These are phyloP conservation scores for Pelargonium myrrhifolium DNA, from an alignment of 441 rosid species.

Conservation along the genomic window DNA sequence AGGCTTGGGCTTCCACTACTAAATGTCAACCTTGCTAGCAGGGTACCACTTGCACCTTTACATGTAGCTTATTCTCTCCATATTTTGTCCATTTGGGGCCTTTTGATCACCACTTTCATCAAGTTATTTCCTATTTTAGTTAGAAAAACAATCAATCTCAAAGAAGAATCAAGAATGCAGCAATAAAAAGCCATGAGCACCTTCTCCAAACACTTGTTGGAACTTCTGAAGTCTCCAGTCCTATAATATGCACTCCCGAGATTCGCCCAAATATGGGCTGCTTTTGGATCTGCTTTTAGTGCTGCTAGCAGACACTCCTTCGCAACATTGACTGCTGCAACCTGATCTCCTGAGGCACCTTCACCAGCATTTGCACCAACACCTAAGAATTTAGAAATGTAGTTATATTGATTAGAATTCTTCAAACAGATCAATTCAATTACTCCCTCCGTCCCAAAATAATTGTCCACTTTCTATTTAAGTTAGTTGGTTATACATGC, in stretches of 20 bases:
- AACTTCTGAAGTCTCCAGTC: conserved; percentile 74
- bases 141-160: conserved; percentile 34
- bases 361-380: conserved; percentile 74
- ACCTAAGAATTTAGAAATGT: conserved; percentile 40
- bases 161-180: conserved; percentile 39
- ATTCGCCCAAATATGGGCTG: conserved; percentile 80
- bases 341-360: conserved; percentile 46
- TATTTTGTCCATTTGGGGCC: too few relatives aligned
- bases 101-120: too few relatives aligned
- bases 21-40: too few relatives aligned
- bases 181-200: conserved; percentile 58
- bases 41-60: too few relatives aligned
- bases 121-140: too few relatives aligned
- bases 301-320: conserved; percentile 79
- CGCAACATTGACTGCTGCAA: conserved; percentile 57
- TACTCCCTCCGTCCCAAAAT: neutral
- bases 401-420: conserved; percentile 3
- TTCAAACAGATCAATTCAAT: conserved; percentile 5
- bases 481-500: too few relatives aligned
- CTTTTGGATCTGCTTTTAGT: conserved; percentile 69
- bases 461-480: too few relatives aligned
- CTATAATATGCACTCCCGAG: conserved; percentile 71
- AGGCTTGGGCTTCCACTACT: too few relatives aligned
- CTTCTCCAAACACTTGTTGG: conserved; percentile 98
- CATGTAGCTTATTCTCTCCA: too few relatives aligned